These are phyloP conservation scores for Aegilops speltoides DNA, from an alignment of 176 grass and related monocot genomes.

Conservation along the genomic window DNA sequence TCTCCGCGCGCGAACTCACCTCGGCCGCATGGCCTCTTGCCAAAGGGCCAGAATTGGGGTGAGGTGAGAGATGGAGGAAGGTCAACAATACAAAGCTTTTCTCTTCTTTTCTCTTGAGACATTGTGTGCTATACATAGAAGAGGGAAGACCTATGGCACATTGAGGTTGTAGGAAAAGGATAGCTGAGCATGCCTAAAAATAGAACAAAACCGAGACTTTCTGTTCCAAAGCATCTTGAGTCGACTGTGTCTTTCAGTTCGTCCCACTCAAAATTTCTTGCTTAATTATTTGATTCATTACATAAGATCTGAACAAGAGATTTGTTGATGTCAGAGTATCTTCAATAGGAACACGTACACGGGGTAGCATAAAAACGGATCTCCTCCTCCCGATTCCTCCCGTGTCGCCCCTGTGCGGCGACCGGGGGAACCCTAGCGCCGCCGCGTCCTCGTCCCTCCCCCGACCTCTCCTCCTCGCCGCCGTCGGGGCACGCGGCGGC, in stretches of 20 bases:
- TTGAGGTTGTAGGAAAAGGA: slow-evolving; percentile 19
- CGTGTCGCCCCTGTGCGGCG: too few relatives aligned
- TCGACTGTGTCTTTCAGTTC: not conserved
- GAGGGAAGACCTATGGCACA: not conserved
- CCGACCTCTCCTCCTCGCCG: too few relatives aligned
- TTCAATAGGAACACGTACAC: too few relatives aligned
- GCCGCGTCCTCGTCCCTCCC: too few relatives aligned
- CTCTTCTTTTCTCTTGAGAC: slow-evolving; percentile 8
- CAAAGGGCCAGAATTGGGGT: slow-evolving; percentile 27
- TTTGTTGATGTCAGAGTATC: too few relatives aligned
- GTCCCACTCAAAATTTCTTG: too few relatives aligned
- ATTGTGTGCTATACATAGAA: slow-evolving; percentile 30
- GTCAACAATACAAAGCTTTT: not conserved
- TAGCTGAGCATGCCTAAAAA: slow-evolving; percentile 25
- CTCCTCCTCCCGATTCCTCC: too few relatives aligned
- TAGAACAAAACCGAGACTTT: not conserved
- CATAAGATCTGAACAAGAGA: too few relatives aligned
- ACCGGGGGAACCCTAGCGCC: too few relatives aligned
- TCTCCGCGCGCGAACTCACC: slow-evolving; percentile 31
- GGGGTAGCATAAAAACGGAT: too few relatives aligned
- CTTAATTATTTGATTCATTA: too few relatives aligned
- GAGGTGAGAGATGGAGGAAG: slow-evolving; percentile 11
- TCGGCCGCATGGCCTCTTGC: slow-evolving; percentile 34
- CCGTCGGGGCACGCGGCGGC: too few relatives aligned
- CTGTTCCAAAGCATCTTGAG: not conserved